phyloP scores from a whole-genome alignment of 768 basidiomycete genomes.

The Pleurotus cornucopiae region DNA sequence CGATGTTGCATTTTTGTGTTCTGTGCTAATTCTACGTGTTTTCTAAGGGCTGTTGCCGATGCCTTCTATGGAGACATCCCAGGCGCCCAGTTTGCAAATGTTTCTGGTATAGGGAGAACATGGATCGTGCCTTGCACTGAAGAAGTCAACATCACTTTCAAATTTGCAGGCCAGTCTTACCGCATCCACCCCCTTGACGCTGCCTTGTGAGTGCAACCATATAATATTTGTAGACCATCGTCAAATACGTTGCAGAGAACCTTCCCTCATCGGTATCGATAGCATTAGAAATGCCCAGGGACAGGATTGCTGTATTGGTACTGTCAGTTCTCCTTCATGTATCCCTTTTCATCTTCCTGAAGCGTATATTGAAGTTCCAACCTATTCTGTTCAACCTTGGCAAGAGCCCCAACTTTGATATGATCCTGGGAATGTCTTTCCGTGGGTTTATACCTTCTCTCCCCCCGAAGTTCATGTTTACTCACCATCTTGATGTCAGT shows the following conservation, averaged over 20 bases:
- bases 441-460: constrained; percentile 1
- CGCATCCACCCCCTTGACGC: constrained; percentile 21
- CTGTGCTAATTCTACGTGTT: neutral
- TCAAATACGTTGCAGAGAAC: neutral
- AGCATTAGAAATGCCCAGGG: constrained; percentile 2
- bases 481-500: constrained; percentile 6
- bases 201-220: neutral
- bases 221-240: neutral
- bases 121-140: constrained; percentile 17
- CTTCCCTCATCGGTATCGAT: constrained; percentile 1
- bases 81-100: constrained; percentile 12
- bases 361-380: constrained; percentile 49
- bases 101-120: constrained; percentile 2
- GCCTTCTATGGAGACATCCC: constrained; percentile 20
- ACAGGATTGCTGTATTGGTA: constrained; percentile 8
- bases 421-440: constrained; percentile 12
- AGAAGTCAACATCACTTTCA: constrained; percentile 18
- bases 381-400: constrained; percentile 51
- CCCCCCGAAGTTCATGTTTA: neutral
- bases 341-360: neutral
- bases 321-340: constrained; percentile 2
- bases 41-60: constrained; percentile 14
- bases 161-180: constrained; percentile 14
- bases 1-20: neutral
- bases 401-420: constrained; percentile 22